These are phyloP conservation scores for Pholiota adiposa DNA, from an alignment of 1,284 basidiomycete species.

Conservation along the genomic window DNA sequence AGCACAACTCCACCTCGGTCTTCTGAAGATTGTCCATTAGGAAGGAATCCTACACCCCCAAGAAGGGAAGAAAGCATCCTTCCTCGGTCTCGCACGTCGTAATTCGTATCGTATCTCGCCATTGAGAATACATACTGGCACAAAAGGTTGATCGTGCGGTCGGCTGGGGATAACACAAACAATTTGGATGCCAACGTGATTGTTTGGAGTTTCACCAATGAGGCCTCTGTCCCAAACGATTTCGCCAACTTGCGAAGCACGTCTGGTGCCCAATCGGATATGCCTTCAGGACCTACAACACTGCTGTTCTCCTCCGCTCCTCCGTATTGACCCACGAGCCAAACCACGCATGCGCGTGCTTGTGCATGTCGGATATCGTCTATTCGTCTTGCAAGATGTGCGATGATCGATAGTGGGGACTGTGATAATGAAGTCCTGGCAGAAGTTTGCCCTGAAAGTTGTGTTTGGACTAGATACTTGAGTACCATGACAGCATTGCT, in stretches of 20 bases:
- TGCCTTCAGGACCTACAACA: constrained; percentile 32
- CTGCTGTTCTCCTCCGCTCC: constrained; percentile 35
- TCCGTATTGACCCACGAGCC: constrained; percentile 90
- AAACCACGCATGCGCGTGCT: constrained; percentile 85
- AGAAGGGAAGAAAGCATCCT: constrained; percentile 81
- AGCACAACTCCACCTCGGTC: constrained; percentile 75
- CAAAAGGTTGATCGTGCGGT: constrained; percentile 56
- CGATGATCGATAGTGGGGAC: constrained; percentile 70
- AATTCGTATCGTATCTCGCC: constrained; percentile 87
- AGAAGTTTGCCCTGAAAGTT: constrained; percentile 46
- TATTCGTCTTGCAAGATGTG: constrained; percentile 72
- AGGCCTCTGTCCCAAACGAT: constrained; percentile 68
- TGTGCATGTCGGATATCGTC: constrained; percentile 79
- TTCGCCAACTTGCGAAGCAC: constrained; percentile 79
- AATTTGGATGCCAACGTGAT: constrained; percentile 86
- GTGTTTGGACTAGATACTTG: constrained; percentile 79
- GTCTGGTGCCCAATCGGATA: constrained; percentile 83
- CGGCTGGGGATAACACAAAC: constrained; percentile 66
- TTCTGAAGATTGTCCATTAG: constrained; percentile 44
- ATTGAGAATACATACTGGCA: constrained; percentile 78
- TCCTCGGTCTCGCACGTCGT: constrained; percentile 88
- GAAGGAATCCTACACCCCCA: constrained; percentile 52
- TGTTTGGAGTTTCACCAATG: constrained; percentile 79
- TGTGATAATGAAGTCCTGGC: constrained; percentile 37
- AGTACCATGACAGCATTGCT: constrained; percentile 83